Evolutionary conservation across 2,329 filamentous ascomycete genomes (phyloP), one percentile per base, ranked within the genome.

Genomic region (Cladosporium sp.): DNA sequence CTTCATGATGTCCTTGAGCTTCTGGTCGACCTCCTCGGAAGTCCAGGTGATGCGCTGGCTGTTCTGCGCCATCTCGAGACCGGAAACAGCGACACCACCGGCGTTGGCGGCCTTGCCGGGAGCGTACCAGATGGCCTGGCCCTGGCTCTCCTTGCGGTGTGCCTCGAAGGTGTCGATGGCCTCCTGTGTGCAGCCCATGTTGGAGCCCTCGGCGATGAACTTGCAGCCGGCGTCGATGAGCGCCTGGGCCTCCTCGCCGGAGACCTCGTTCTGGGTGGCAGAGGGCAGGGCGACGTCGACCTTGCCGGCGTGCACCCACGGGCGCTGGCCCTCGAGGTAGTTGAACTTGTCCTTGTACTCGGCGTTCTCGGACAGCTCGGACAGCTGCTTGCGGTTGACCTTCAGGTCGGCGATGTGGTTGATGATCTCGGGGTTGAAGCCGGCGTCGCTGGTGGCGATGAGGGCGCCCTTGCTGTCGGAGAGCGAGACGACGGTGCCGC

Each of bases 31-130:
- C 84, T 97, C 91, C 84, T 97, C 91, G 57, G 85, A 77, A 32
- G 92, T 91, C 95, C 95, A 99, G 76, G 83, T 86, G 71, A 97
- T 85, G 68, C 94, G 90, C 80, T 90, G 82, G 71, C 90, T 94
- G 88, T 99, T 98, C 88, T 99, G 95, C 8, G 94, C 93, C 95
- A 99, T 99, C 87, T 99, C 95, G 54, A 99, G 88, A 74, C 95
- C 95, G 2, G 93, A 97, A 49, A 99, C 95, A 66, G 95, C 95
- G 66, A 98, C 95, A 85, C 95, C 95, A 80, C 95, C 95, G 73
- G 92, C 93, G 85, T 98, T 98, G 83, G 94, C 92, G 36, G 95
- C 95, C 88, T 98, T 98, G 74, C 92, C 94, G 60, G 94, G 94
- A 21, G 91, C 95, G 81, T 98, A 98, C 95, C 95, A 99, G 80